These are phyloP conservation scores for Tulasnella sp. DNA, from an alignment of 768 basidiomycete genomes.

Conservation along the genomic window DNA sequence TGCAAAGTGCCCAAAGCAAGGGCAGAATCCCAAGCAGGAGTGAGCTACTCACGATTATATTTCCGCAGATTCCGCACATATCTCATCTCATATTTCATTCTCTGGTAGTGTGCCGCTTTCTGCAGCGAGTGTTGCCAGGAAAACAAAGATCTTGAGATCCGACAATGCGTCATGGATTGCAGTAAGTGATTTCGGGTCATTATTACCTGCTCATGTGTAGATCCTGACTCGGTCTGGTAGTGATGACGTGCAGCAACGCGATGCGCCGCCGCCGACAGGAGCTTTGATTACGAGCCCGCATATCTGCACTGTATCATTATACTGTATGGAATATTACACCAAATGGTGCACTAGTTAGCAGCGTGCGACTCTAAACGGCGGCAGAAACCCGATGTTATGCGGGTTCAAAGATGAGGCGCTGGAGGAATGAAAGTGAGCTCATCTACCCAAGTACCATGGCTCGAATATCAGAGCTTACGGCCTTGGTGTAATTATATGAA, in stretches of 20 bases:
- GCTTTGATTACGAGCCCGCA: neutral
- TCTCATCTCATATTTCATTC: neutral
- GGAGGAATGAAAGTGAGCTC: neutral
- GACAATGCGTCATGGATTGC: neutral
- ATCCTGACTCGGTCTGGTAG: neutral
- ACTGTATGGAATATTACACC: neutral
- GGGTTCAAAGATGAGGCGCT: neutral
- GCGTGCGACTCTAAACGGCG: too few relatives aligned
- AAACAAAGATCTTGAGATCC: neutral
- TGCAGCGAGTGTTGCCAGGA: neutral
- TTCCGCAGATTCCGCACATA: neutral
- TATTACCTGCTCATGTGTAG: neutral
- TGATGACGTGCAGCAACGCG: neutral
- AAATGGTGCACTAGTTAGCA: too few relatives aligned
- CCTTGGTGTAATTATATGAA: neutral
- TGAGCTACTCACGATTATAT: neutral
- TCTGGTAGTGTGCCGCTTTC: neutral
- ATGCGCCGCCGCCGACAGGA: neutral
- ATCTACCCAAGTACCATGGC: neutral
- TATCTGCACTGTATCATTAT: neutral
- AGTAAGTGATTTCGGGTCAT: neutral
- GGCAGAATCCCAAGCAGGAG: neutral
- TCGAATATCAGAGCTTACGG: neutral
- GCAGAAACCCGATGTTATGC: neutral
- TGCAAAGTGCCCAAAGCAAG: neutral